Base-by-base conservation (phyloP, 371 early-diverging fungal genomes). In the Gilbertella persicaria region DNA sequence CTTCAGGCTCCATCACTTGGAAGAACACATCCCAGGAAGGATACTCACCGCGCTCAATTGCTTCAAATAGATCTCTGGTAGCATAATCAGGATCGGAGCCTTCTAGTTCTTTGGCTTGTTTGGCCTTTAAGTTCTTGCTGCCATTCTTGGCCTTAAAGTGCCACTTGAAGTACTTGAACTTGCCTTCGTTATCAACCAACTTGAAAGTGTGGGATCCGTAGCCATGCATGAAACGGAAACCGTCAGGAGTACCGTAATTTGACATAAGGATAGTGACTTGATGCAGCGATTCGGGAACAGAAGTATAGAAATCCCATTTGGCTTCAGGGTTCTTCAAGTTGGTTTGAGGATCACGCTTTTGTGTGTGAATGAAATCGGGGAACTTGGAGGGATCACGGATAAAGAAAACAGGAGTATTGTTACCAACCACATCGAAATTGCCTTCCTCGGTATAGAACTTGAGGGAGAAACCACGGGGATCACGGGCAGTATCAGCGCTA, bases 141-240 rank as follows among this genome's bases (percentile, higher is more conserved):
- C 92, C 92, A 66, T 88, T 89, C 57, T 88, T 78, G 30, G 92
- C 83, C 71, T 86, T 88, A 76, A 87, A 92, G 76, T 94, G 93
- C 86, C 87, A 93, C 75, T 92, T 93, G 79, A 90, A 90, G 45
- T 86, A 88, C 51, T 75, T 74, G 69, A 77, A 78, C 51, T 83
- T 67, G 45, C 90, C 91, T 13, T 86, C 60, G 20, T 71, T 78
- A 62, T 88, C 81, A 40, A 93, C 91, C 23, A 92, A 70, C 64
- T 87, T 87, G 45, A 91, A 76, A 6, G 92, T 80, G 69, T 92
- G 92, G 36, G 86, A 84, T 37, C 83, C 84, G 62, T 82, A 92
- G 9, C 91, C 91, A 68, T 91, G 75, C 85, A 92, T 81, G 69
- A 84, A 79, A 52, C 90, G 86, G 78, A 69, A 92, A 25, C 89